phyloP scores from a whole-genome alignment of 805 yeast species.

The Candida parachauliodes region DNA sequence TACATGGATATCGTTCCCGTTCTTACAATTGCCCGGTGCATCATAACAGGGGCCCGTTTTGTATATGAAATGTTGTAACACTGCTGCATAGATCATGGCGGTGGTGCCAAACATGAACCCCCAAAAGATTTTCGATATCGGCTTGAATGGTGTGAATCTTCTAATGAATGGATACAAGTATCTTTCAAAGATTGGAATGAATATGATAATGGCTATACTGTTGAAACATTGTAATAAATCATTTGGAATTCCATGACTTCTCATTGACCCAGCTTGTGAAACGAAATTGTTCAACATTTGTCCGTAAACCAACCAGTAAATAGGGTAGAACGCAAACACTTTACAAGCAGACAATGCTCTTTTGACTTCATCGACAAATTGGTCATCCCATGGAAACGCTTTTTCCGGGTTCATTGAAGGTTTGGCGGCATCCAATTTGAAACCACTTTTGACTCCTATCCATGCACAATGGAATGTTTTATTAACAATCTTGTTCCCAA shows the following conservation, averaged over 20 bases:
- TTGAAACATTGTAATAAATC: slow-evolving; percentile 75
- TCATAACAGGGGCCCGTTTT: slow-evolving; percentile 72
- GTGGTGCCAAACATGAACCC: slow-evolving; percentile 66
- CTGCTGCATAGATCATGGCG: slow-evolving; percentile 74
- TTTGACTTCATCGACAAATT: slow-evolving; percentile 68
- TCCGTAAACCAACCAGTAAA: slow-evolving; percentile 69
- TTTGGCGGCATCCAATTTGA: slow-evolving; percentile 52
- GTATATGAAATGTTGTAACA: slow-evolving; percentile 68
- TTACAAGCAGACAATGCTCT: slow-evolving; percentile 68
- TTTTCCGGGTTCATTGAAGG: slow-evolving; percentile 51
- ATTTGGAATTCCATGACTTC: slow-evolving; percentile 73
- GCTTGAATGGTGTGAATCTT: slow-evolving; percentile 53
- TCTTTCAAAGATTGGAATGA: slow-evolving; percentile 68
- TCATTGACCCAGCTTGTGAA: slow-evolving; percentile 72
- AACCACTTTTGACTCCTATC: slow-evolving; percentile 44
- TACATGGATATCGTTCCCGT: slow-evolving; percentile 57
- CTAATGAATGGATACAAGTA: slow-evolving; percentile 47
- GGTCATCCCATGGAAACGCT: slow-evolving; percentile 58
- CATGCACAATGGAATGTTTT: slow-evolving; percentile 44
- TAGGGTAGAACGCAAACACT: slow-evolving; percentile 66
- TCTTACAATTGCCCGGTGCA: slow-evolving; percentile 52
- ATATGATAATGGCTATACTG: slow-evolving; percentile 71
- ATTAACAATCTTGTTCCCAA: slow-evolving; percentile 58
- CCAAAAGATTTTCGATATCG: slow-evolving; percentile 65
- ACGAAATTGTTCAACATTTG: slow-evolving; percentile 73